Evolutionary conservation across 805 yeast species (phyloP), one percentile per base, ranked within the genome.

Genomic region (Metschnikowia borealis): DNA sequence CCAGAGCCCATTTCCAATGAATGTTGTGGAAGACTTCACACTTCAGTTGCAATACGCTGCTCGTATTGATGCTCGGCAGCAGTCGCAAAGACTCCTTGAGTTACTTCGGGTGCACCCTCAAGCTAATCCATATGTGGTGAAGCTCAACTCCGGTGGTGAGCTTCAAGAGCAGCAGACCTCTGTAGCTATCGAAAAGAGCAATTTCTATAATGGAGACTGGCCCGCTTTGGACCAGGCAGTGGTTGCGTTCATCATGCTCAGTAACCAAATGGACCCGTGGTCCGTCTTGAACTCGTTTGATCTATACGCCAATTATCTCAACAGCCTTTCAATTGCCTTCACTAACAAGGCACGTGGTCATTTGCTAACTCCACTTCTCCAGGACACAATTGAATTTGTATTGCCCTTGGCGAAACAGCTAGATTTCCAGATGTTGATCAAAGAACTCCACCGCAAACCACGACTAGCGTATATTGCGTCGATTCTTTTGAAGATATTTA

Each of bases 401-500:
- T 55, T 80, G 3, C 85, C 84, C 5, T 54, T 80, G 50, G 73
- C 80, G 14, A 68, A 58, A 4, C 65, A 63, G 47, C 57, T 73
- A 23, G 78, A 73, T 64, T 47, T 56, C 55, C 62, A 71, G 69
- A 49, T 85, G 69, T 65, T 58, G 58, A 47, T 68, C 65, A 58
- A 65, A 67, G 69, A 79, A 70, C 68, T 61, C 54, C 53, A 69
- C 60, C 32, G 66, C 47, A 69, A 68, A 47, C 81, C 82, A 7
- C 57, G 84, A 50, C 60, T 78, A 37, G 69, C 79, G 5, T 77
- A 74, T 62, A 59, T 79, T 21, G 82, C 89, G 0, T 71, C 83
- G 3, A 65, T 81, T 2, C 67, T 84, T 15, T 68, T 85, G 45
- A 79, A 77, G 57, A 65, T 82, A 29, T 84, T 84, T 68, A 84